Evolutionary conservation across 2,329 filamentous ascomycete genomes (phyloP), one percentile per base, ranked within the genome.

Genomic region (Cadophora malorum): DNA sequence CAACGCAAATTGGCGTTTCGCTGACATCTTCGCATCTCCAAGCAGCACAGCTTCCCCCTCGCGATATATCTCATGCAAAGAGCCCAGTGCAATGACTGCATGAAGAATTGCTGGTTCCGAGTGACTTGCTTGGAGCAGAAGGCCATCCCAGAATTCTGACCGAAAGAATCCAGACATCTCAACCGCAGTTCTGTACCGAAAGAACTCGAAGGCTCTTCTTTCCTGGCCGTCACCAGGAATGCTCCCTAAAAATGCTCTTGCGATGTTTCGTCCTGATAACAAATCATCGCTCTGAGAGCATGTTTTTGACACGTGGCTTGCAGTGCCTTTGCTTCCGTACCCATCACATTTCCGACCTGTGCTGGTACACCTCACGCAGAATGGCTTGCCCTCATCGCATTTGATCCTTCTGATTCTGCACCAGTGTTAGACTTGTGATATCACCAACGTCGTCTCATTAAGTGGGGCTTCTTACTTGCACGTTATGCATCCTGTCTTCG

Each of bases 151-250:
- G 74, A 90, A 90, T 1, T 83, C 80, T 35, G 83, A 84, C 73
- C 89, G 85, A 69, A 90, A 90, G 74, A 87, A 90, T 12, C 88
- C 87, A 0, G 88, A 88, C 8, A 90, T 79, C 72, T 89, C 86
- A 41, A 79, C 83, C 1, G 87, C 85, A 0, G 88, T 89, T 47
- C 85, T 85, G 25, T 83, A 78, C 49, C 83, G 83, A 73, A 90
- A 90, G 19, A 88, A 78, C 64, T 87, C 82, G 73, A 89, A 89
- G 71, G 89, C 89, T 50, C 63, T 65, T 23, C 21, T 7, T 59
- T 64, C 67, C 50, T 63, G 55, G 16, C 58, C 45, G 53, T 59
- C 55, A 16, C 28, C 41, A 16, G 53, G 12, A 14, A 41, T 49
- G 4, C 10, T n/a, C 21, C 7, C 28, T 19, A 21, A 28, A 6